These are phyloP conservation scores for Cenchrus fungigraminus DNA, from an alignment of 176 grass and related monocot species.

Conservation along the genomic window DNA sequence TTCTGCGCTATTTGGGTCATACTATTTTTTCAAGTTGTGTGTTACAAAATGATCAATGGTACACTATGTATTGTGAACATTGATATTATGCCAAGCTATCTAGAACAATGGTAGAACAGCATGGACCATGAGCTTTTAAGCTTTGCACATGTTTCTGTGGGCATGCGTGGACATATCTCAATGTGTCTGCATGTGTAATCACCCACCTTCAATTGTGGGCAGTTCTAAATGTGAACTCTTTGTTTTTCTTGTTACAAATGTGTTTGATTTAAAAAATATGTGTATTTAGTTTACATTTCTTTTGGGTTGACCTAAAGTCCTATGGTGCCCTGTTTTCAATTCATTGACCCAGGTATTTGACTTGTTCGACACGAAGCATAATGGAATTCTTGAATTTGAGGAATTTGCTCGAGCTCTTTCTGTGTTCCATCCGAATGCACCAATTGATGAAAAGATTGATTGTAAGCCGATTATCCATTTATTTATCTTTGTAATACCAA, in stretches of 20 bases:
- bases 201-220: not conserved
- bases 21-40: not conserved
- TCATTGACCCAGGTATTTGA: conserved; percentile 56
- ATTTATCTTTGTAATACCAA: conserved; percentile 3
- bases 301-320: conserved; percentile 2
- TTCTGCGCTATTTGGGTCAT: conserved; percentile 1
- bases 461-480: conserved; percentile 45
- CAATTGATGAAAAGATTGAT: conserved; percentile 48
- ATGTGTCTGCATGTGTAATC: not conserved
- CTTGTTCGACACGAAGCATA: conserved; percentile 54
- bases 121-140: not conserved
- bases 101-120: not conserved
- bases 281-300: not conserved
- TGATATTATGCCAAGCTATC: not conserved
- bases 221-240: not conserved
- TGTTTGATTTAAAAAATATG: not conserved
- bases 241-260: conserved; percentile 8
- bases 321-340: conserved; percentile 33
- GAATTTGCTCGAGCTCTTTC: conserved; percentile 58
- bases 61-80: not conserved
- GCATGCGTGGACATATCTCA: not conserved
- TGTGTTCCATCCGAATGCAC: conserved; percentile 57
- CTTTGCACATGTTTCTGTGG: conserved; percentile 2
- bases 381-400: conserved; percentile 50
- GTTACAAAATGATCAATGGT: conserved; percentile 2